Evolutionary conservation across 352 stramenopile genomes (phyloP).

Genomic region (Phytophthora kernoviae): DNA sequence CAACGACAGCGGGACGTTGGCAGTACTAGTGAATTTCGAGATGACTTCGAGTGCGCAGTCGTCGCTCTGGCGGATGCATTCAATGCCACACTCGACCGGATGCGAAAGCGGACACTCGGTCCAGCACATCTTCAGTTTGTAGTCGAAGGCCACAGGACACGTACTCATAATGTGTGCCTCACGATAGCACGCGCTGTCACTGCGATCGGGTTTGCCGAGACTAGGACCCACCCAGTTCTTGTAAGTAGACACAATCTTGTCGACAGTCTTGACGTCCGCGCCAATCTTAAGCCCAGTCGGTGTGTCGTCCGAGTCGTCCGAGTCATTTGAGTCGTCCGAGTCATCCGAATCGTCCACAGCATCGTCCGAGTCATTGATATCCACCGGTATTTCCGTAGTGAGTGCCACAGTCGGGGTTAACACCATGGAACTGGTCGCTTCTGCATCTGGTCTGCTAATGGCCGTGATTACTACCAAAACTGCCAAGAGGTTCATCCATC

Average conservation of each 20-base stretch:
- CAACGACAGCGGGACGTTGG: conserved; percentile 29
- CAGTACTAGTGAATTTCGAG: conserved; percentile 36
- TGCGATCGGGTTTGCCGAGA: background rate
- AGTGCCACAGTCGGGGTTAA: background rate
- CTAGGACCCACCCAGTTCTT: background rate
- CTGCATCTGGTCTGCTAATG: background rate
- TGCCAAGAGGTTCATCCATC: background rate
- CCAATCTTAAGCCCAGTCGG: background rate
- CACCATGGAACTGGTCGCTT: background rate
- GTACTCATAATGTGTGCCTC: conserved; percentile 1
- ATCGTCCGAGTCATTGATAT: background rate
- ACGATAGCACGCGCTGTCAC: background rate
- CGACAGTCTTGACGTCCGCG: background rate
- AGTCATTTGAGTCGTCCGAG: background rate
- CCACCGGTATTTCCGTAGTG: background rate
- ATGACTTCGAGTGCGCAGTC: conserved; percentile 29
- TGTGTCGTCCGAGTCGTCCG: background rate
- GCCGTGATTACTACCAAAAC: background rate
- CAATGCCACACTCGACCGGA: conserved; percentile 29
- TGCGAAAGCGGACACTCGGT: conserved; percentile 21
- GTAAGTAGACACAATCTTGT: background rate
- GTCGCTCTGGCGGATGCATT: conserved; percentile 33
- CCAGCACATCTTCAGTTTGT: conserved; percentile 15
- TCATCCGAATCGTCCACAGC: background rate
- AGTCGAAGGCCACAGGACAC: background rate